Evolutionary conservation across 371 early-diverging fungal species (phyloP).

Genomic region (Mucor sp.): DNA sequence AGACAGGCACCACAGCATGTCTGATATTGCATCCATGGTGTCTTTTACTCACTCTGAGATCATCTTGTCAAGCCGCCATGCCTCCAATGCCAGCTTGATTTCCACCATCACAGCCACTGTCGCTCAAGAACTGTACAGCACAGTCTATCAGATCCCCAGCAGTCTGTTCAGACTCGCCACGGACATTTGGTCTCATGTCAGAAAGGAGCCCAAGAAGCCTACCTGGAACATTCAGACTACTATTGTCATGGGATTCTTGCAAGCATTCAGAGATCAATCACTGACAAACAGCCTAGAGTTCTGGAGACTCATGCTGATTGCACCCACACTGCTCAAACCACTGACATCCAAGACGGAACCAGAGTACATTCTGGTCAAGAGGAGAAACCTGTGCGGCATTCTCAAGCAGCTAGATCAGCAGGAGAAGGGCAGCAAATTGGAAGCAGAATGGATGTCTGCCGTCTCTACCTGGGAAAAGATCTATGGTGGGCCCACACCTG

Average conservation of each 20-base stretch:
- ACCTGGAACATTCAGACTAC: constrained; percentile 45
- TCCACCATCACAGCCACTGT: neutral
- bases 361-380: constrained; percentile 24
- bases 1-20: neutral
- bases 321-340: constrained; percentile 30
- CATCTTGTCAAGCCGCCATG: neutral
- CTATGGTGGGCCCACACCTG: constrained; percentile 11
- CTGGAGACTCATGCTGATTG: constrained; percentile 34
- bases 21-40: neutral
- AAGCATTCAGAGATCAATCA: constrained; percentile 35
- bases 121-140: constrained; percentile 26
- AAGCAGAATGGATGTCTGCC: constrained; percentile 44
- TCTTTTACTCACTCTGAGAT: neutral
- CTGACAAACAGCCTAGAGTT: constrained; percentile 35
- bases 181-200: constrained; percentile 33
- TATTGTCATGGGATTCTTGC: constrained; percentile 34
- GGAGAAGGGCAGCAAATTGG: constrained; percentile 27
- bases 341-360: constrained; percentile 26
- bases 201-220: constrained; percentile 34
- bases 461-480: constrained; percentile 27
- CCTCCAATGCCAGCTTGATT: neutral
- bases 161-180: constrained; percentile 17
- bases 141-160: constrained; percentile 20
- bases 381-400: constrained; percentile 29
- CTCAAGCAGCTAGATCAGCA: constrained; percentile 22